Percentiles rank a stretch among this genome's conserved stretches.
phyloP scores from a whole-genome alignment of 2,329 filamentous ascomycete species.

The Cephalotrichum gorgonifer region DNA sequence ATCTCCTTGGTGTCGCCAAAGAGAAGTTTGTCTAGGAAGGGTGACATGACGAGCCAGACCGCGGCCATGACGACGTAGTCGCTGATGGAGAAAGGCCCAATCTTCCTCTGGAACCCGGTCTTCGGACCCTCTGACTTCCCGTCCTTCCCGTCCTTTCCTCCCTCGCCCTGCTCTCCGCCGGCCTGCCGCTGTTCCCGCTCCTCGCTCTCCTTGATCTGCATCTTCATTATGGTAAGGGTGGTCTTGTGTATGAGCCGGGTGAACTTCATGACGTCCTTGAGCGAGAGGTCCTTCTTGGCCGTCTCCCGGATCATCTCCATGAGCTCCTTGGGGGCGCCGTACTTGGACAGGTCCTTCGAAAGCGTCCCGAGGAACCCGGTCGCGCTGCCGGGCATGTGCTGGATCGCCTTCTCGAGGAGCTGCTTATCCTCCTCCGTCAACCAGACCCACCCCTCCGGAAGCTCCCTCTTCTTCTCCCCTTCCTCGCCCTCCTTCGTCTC shows the following conservation, averaged over 20 bases:
- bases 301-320: constrained; percentile 27
- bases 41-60: constrained; percentile 25
- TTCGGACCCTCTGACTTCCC: constrained; percentile 26
- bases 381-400: constrained; percentile 53
- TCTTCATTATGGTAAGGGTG: constrained; percentile 6
- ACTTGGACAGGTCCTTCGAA: constrained; percentile 51
- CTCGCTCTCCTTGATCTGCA: constrained; percentile 7
- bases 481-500: constrained; percentile 13
- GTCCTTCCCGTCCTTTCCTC: constrained; percentile 12
- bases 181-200: constrained; percentile 6
- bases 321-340: constrained; percentile 61
- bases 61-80: constrained; percentile 46
- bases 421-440: constrained; percentile 35
- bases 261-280: constrained; percentile 8
- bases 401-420: constrained; percentile 48
- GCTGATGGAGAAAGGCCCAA: constrained; percentile 16
- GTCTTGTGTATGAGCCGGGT: constrained; percentile 8
- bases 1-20: constrained; percentile 54
- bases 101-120: constrained; percentile 20
- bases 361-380: constrained; percentile 47
- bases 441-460: constrained; percentile 34
- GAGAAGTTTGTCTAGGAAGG: constrained; percentile 30
- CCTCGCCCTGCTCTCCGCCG: constrained; percentile 6
- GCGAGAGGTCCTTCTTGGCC: background rate
- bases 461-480: constrained; percentile 10